These are phyloP conservation scores for Pseudevernia furfuracea DNA, from an alignment of 495 filamentous ascomycete genomes.

Conservation along the genomic window DNA sequence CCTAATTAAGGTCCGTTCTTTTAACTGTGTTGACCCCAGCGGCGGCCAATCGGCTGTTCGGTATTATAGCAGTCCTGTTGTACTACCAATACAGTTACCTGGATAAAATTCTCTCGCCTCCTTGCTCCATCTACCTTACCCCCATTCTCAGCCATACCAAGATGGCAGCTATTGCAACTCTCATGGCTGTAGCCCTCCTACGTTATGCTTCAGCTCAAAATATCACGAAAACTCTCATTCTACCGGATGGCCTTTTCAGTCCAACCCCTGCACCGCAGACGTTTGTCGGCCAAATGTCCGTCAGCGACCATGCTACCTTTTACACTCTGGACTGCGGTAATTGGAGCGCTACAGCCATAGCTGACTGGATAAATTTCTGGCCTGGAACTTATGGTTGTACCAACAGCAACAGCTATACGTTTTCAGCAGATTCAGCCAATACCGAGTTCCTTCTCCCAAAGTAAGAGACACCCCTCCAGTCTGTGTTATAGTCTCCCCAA, in stretches of 20 bases:
- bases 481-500: too few relatives aligned
- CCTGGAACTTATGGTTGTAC: not conserved
- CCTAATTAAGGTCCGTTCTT: not conserved
- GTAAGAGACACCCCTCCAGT: too few relatives aligned
- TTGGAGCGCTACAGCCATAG: too few relatives aligned
- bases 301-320: not conserved
- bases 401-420: not conserved
- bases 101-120: too few relatives aligned
- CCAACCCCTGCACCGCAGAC: not conserved
- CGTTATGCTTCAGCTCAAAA: not conserved
- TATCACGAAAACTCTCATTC: not conserved
- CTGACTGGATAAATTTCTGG: not conserved
- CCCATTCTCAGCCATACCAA: not conserved
- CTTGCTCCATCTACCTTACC: not conserved
- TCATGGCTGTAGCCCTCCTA: not conserved
- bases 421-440: not conserved
- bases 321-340: not conserved
- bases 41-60: slow-evolving; percentile 1
- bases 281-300: not conserved
- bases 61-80: not conserved
- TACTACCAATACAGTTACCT: too few relatives aligned
- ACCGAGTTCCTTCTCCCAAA: not conserved
- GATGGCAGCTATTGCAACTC: not conserved
- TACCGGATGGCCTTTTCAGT: not conserved
- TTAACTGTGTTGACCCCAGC: not conserved